Base-by-base conservation (phyloP, 129 eudicot genomes). In the Arctium minus region DNA sequence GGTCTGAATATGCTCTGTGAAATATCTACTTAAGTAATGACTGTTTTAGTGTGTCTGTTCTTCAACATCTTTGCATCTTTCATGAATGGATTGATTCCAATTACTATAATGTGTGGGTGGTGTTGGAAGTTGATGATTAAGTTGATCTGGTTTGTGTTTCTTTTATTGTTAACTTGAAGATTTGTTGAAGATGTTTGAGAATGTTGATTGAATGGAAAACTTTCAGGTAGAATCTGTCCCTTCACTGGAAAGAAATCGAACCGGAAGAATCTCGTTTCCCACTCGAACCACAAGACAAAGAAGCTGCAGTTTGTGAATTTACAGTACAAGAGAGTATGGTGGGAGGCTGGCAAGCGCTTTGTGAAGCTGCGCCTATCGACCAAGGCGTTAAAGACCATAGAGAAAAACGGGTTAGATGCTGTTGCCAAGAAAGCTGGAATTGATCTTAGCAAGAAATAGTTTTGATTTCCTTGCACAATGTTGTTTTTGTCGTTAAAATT, bases 401-500 rank as follows among this genome's bases (percentile, higher is more conserved):
- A 96, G 90, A 96, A 92, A 88, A 88, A 96, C 8, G 99, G 99
- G 76, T 75, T 96, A 39, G 98, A 92, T 85, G 94, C 98, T 60
- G 92, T 96, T 64, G 98, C 98, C 29, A 96, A 93, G 89, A 93
- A 96, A 86, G 99, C 98, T 42, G 99, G 99, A 75, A 92, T 93
- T 46, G 98, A 96, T 88, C 98, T 96, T 78, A 56, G 90, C 80
- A 96, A 96, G 85, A 44, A 84, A 85, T 94, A 79, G 73, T 82
- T 83, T 60, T 42, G 73, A 33, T 76, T 56, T 65, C 33, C 31
- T 71, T 70, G 64, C 42, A 8, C 1, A 32, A 73, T 86, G 83
- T 82, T 82, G 80, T 72, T 81, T 64, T 64, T 73, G 40, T 30
- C 73, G 75, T 73, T 73, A 78, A 77, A 77, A n/a, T 15, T 64